Evolutionary conservation across 2,329 filamentous ascomycete species (phyloP).

Genomic region (Colletotrichum chrysophilum): DNA sequence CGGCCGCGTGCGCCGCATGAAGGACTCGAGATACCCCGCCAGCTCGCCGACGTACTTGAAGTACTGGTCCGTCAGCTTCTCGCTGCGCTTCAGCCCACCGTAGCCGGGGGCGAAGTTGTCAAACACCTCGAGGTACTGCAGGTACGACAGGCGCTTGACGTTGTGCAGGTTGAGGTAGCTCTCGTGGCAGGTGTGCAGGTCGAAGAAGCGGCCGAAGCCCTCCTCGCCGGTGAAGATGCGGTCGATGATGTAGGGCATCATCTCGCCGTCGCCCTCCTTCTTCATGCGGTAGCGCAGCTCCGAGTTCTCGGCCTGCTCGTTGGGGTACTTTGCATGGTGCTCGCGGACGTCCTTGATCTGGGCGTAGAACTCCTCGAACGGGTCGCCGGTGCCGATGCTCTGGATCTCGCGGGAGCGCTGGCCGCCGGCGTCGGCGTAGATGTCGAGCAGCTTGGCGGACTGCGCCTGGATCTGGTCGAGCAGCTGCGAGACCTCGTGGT

Average conservation of each 20-base stretch:
- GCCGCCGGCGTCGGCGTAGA: constrained; percentile 83
- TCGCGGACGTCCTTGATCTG: constrained; percentile 82
- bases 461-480: constrained; percentile 87
- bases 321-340: constrained; percentile 90
- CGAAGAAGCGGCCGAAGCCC: constrained; percentile 89
- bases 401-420: constrained; percentile 80
- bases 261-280: constrained; percentile 67
- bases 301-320: constrained; percentile 93
- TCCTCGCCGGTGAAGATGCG: constrained; percentile 96
- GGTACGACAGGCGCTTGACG: constrained; percentile 83
- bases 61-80: constrained; percentile 93
- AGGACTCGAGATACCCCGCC: constrained; percentile 83
- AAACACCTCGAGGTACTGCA: constrained; percentile 92
- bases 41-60: constrained; percentile 87
- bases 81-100: constrained; percentile 74
- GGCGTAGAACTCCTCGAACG: constrained; percentile 90
- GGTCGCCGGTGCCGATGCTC: constrained; percentile 81
- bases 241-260: constrained; percentile 74
- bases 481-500: constrained; percentile 90
- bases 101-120: constrained; percentile 82
- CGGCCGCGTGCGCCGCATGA: constrained; percentile 83
- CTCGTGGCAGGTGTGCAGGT: constrained; percentile 84
- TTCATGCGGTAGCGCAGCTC: constrained; percentile 86
- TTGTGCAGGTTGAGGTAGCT: constrained; percentile 88
- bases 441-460: constrained; percentile 77